Conservation (phyloP, 2,329 filamentous ascomycete species). For the Arthrobotrys sphaeroides region DNA sequence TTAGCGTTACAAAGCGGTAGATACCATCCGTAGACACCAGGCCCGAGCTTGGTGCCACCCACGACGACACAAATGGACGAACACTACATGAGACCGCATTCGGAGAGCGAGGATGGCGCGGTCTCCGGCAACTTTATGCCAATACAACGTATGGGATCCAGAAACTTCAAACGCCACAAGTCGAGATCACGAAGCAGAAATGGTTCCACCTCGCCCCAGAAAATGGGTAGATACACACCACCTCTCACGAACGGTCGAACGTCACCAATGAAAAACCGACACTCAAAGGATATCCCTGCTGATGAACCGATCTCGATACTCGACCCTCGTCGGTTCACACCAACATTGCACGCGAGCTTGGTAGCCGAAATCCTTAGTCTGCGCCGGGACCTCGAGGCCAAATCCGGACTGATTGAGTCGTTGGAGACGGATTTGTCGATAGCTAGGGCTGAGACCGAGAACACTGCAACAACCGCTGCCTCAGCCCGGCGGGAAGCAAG, state of each 20-base stretch:
- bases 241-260: slow-evolving; percentile 50
- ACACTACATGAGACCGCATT: slow-evolving; percentile 38
- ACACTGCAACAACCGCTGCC: slow-evolving; percentile 71
- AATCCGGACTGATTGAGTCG: slow-evolving; percentile 83
- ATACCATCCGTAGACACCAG: slow-evolving; percentile 22
- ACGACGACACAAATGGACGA: slow-evolving; percentile 44
- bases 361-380: slow-evolving; percentile 92
- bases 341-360: slow-evolving; percentile 90
- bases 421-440: slow-evolving; percentile 79
- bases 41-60: not conserved
- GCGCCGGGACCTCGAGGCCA: slow-evolving; percentile 88
- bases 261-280: slow-evolving; percentile 48
- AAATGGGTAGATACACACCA: slow-evolving; percentile 53
- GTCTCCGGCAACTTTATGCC: slow-evolving; percentile 48
- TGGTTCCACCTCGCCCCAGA: slow-evolving; percentile 46
- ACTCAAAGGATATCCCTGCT: slow-evolving; percentile 35
- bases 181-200: slow-evolving; percentile 49
- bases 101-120: slow-evolving; percentile 52
- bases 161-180: slow-evolving; percentile 49
- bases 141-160: slow-evolving; percentile 50
- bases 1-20: slow-evolving; percentile 40
- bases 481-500: slow-evolving; percentile 78
- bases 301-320: slow-evolving; percentile 68
- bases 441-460: slow-evolving; percentile 77
- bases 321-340: slow-evolving; percentile 91